Percentiles rank a stretch among this genome's conserved stretches.
phyloP scores from a whole-genome alignment of 2,329 filamentous ascomycete genomes.

The Neonectria neomacrospora region DNA sequence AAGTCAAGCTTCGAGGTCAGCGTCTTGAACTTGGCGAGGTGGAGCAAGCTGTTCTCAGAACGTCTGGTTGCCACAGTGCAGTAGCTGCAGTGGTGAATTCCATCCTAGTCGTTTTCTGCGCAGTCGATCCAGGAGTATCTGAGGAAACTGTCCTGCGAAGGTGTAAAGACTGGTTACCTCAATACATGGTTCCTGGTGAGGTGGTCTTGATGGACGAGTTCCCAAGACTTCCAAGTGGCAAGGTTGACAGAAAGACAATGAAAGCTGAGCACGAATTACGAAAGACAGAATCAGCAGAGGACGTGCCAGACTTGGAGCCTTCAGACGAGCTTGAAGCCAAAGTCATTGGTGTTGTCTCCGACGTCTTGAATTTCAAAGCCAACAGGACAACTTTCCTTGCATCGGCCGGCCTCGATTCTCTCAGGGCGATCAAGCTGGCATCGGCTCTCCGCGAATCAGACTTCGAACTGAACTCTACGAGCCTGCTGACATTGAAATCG shows the following conservation, averaged over 20 bases:
- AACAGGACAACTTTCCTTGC: conserved; percentile 57
- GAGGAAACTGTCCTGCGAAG: conserved; percentile 62
- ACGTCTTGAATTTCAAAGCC: conserved; percentile 54
- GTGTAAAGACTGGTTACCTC: conserved; percentile 81
- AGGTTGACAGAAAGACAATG: conserved; percentile 77
- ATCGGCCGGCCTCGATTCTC: conserved; percentile 72
- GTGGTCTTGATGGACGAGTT: conserved; percentile 72
- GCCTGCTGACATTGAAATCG: conserved; percentile 68
- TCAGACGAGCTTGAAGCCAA: conserved; percentile 38
- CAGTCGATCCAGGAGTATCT: conserved; percentile 55
- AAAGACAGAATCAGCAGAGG: conserved; percentile 26
- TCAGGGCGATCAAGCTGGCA: conserved; percentile 62
- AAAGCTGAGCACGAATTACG: conserved; percentile 58
- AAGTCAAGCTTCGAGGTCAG: conserved; percentile 89
- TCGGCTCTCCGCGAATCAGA: conserved; percentile 70
- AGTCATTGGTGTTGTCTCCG: conserved; percentile 55
- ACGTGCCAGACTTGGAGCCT: conserved; percentile 26
- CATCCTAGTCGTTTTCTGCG: conserved; percentile 79
- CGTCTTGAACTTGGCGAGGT: conserved; percentile 83
- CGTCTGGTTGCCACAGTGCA: conserved; percentile 70
- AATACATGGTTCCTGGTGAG: conserved; percentile 85
- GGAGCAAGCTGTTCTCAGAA: conserved; percentile 74
- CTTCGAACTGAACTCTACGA: conserved; percentile 65
- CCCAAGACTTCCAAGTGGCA: conserved; percentile 83
- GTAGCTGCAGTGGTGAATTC: conserved; percentile 75